Evolutionary conservation across 768 basidiomycete species (phyloP).

Genomic region (Lentinula aciculospora): DNA sequence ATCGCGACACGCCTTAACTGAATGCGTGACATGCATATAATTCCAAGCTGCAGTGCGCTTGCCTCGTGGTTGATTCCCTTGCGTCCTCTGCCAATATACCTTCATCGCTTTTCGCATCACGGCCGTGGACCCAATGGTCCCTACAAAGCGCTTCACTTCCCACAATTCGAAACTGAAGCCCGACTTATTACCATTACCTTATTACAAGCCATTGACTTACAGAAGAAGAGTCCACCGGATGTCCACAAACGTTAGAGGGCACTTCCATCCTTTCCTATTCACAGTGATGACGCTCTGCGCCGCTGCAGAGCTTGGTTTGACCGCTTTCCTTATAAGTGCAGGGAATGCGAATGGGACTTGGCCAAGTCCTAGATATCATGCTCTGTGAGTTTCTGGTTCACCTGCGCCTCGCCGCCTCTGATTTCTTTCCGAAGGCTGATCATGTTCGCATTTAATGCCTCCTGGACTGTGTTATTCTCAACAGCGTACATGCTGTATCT

Average conservation of each 20-base stretch:
- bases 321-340: conserved; percentile 65
- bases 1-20: not conserved
- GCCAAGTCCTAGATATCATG: conserved; percentile 59
- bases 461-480: conserved; percentile 73
- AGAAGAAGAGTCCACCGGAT: conserved; percentile 17
- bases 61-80: not conserved
- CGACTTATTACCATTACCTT: not conserved
- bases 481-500: conserved; percentile 69
- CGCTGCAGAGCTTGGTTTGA: conserved; percentile 69
- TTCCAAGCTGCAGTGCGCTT: not conserved
- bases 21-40: not conserved
- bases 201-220: not conserved
- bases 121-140: not conserved
- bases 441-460: conserved; percentile 56
- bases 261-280: conserved; percentile 60
- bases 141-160: not conserved
- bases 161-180: not conserved
- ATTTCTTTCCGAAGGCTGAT: conserved; percentile 36
- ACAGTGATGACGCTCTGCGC: conserved; percentile 60
- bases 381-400: conserved; percentile 38
- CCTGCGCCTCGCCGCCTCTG: conserved; percentile 1
- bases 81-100: not conserved
- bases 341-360: conserved; percentile 60
- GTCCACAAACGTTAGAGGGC: conserved; percentile 37
- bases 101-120: not conserved